Evolutionary conservation across 1,284 basidiomycete genomes (phyloP).

Genomic region (Athelia psychrophila): DNA sequence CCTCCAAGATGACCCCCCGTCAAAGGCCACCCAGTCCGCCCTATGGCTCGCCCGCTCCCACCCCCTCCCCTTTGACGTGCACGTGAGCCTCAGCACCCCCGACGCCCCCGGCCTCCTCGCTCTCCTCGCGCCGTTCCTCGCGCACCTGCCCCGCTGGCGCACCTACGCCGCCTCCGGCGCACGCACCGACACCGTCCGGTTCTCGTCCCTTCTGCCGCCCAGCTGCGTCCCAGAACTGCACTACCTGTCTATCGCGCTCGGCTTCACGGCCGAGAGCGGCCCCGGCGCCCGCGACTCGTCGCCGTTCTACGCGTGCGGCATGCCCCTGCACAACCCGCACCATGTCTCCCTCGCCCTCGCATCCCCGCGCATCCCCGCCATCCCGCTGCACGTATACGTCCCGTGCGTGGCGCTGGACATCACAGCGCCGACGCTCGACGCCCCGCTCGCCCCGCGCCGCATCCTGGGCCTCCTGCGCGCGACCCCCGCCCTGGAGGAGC

Average conservation of each 20-base stretch:
- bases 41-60: conserved; percentile 52
- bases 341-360: neutral
- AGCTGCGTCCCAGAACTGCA: neutral
- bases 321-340: neutral
- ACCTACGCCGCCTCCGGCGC: too few species aligned
- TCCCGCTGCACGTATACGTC: conserved; percentile 10
- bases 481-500: conserved; percentile 55
- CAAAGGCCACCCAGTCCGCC: conserved; percentile 43
- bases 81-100: conserved; percentile 43
- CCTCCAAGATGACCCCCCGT: conserved; percentile 39
- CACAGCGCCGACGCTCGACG: neutral
- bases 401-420: neutral
- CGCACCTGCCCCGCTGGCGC: conserved; percentile 48
- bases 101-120: conserved; percentile 45
- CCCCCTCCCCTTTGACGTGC: conserved; percentile 52
- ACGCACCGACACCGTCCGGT: too few species aligned
- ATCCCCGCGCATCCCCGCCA: neutral
- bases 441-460: conserved; percentile 16
- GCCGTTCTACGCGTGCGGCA: neutral
- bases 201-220: neutral
- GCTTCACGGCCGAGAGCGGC: neutral
- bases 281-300: neutral
- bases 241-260: neutral
- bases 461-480: conserved; percentile 57
- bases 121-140: conserved; percentile 58